Conservation (phyloP, 441 rosid species). For the Erysimum cheiri region DNA sequence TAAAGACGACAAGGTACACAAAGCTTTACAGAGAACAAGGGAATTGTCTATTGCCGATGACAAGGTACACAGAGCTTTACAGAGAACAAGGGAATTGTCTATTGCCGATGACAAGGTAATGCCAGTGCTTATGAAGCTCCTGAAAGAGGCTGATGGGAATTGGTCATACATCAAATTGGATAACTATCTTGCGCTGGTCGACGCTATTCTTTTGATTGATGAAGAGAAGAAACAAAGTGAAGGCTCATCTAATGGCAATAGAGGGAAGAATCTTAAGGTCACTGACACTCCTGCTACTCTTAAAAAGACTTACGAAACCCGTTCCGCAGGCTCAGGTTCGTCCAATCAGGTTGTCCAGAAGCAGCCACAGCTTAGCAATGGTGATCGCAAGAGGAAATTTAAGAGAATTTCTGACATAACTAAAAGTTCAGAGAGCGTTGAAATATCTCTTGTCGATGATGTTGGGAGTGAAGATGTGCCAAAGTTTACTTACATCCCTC, state of each 20-base stretch:
- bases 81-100: slow-evolving; percentile 52
- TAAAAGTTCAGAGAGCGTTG: slow-evolving; percentile 69
- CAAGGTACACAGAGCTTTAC: slow-evolving; percentile 45
- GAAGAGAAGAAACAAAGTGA: slow-evolving; percentile 34
- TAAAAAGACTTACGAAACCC: slow-evolving; percentile 11
- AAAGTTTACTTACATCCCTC: slow-evolving; percentile 69
- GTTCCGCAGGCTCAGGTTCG: slow-evolving; percentile 40
- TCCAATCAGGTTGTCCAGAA: slow-evolving; percentile 25
- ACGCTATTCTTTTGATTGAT: slow-evolving; percentile 56
- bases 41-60: slow-evolving; percentile 52
- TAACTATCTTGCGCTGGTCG: slow-evolving; percentile 58
- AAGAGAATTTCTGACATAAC: slow-evolving; percentile 52
- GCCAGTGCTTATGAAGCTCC: slow-evolving; percentile 54
- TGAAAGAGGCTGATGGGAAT: slow-evolving; percentile 46
- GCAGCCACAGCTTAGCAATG: slow-evolving; percentile 27
- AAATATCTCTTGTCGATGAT: slow-evolving; percentile 65
- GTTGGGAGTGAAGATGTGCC: slow-evolving; percentile 58
- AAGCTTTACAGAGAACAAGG: slow-evolving; percentile 56
- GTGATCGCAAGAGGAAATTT: slow-evolving; percentile 39
- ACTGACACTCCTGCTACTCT: slow-evolving; percentile 14
- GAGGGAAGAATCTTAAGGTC: slow-evolving; percentile 31
- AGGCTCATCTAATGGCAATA: slow-evolving; percentile 27
- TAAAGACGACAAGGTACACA: neutral
- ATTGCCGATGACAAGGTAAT: slow-evolving; percentile 55
- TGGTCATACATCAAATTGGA: slow-evolving; percentile 74